Evolutionary conservation across 2,329 filamentous ascomycete genomes (phyloP), one percentile per base, ranked within the genome.

Genomic region (Pseudogymnoascus sp.): DNA sequence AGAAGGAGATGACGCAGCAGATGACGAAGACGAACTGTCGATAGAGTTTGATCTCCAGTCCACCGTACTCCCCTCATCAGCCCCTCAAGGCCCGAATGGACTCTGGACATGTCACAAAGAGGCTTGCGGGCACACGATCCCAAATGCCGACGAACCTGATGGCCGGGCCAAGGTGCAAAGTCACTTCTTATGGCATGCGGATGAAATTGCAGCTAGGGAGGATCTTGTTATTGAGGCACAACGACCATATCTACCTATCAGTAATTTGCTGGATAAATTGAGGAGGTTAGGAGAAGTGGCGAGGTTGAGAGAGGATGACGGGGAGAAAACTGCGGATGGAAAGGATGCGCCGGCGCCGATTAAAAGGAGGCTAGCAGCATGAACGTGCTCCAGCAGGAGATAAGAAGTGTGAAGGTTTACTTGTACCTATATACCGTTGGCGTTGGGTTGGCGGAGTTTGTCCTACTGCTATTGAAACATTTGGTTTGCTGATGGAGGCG

Each of bases 21-120:
- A 61, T 28, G 52, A 41, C 22, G 35, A 41, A 22, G 61, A 62
- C 7, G 58, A 63, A 19, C 30, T 64, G 14, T 30, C 25, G n/a
- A 49, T 64, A 4, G 42, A 41, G 49, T 33, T 64, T 36, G 35
- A 84, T 62, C 78, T 73, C 11, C n/a, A 55, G 16, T 22, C 49
- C 28, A 55, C 49, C 30, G 11, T 7, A 58, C 67, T 83, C 9
- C 82, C 81, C 0, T 78, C 80, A 3, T 74, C 76, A 6, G 73
- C 72, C 2, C 78, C 83, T 0, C 76, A 79, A 35, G 85, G 83
- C 0, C 82, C 84, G 0, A 79, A 84, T 63, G 82, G 86, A 61
- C 84, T 84, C 0, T 91, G 88, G 87, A 77, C 76, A 1, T 91
- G 88, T 68, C 80, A 81, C 4, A 79, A 87, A 64, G 82, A 84